Conservation (phyloP, 371 early-diverging fungal genomes). For the Smittium culicis region DNA sequence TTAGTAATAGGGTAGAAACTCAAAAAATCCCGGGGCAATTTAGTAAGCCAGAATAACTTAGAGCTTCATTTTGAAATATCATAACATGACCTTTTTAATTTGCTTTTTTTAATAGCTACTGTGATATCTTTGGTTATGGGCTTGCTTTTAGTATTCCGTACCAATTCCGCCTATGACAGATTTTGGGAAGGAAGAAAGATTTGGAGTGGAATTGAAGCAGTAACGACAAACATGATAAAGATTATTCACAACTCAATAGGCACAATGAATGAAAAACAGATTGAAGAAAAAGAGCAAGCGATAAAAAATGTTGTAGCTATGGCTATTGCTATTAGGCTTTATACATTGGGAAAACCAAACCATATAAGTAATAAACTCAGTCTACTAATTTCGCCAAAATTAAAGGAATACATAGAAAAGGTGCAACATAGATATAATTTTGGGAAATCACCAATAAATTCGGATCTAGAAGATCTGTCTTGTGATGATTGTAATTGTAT, state of each 20-base stretch:
- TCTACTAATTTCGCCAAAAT: neutral
- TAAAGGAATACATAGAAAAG: neutral
- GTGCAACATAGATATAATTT: neutral
- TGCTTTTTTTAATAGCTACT: slow-evolving; percentile 12
- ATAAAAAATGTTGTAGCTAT: slow-evolving; percentile 2
- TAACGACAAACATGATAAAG: neutral
- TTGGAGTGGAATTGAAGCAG: slow-evolving; percentile 45
- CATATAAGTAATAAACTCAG: neutral
- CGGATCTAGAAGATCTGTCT: neutral
- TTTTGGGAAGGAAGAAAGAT: slow-evolving; percentile 63
- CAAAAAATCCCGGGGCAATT: too few species aligned
- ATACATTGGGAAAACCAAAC: slow-evolving; percentile 4
- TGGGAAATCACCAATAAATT: neutral
- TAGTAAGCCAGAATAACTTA: too few species aligned
- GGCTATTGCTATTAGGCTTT: neutral
- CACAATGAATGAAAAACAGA: neutral
- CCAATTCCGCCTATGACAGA: slow-evolving; percentile 59
- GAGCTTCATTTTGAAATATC: too few species aligned
- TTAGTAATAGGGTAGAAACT: too few species aligned
- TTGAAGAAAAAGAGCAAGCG: slow-evolving; percentile 4
- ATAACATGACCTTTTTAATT: too few species aligned
- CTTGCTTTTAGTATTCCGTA: slow-evolving; percentile 55
- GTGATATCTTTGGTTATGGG: slow-evolving; percentile 45
- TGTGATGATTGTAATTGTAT: neutral
- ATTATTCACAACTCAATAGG: neutral